Conservation (phyloP, 805 yeast species). For the Nakazawaea siamensis region DNA sequence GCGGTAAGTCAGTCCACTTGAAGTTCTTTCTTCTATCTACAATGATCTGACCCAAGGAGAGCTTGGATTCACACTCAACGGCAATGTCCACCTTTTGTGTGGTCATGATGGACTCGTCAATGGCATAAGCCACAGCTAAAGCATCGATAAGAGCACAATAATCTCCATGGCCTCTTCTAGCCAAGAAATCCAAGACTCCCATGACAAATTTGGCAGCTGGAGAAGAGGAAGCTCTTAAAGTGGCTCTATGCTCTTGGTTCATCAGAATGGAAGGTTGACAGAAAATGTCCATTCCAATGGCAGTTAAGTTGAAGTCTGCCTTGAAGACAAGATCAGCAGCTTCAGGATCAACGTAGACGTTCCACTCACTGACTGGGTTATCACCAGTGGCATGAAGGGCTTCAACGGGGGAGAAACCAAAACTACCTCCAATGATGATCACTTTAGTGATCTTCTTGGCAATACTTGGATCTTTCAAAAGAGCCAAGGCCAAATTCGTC, state of each 20-base stretch:
- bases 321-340: slow-evolving; percentile 19
- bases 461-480: slow-evolving; percentile 17
- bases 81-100: slow-evolving; percentile 15
- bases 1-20: slow-evolving; percentile 17
- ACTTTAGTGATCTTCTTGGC: slow-evolving; percentile 16
- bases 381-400: slow-evolving; percentile 21
- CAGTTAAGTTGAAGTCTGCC: slow-evolving; percentile 16
- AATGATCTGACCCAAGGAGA: slow-evolving; percentile 18
- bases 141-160: slow-evolving; percentile 21
- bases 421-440: slow-evolving; percentile 19
- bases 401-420: slow-evolving; percentile 17
- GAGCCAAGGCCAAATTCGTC: slow-evolving; percentile 18
- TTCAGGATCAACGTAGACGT: slow-evolving; percentile 20
- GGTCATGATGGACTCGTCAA: slow-evolving; percentile 17
- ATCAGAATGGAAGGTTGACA: slow-evolving; percentile 19
- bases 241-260: slow-evolving; percentile 10
- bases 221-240: slow-evolving; percentile 10
- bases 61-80: slow-evolving; percentile 17
- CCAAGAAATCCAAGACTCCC: slow-evolving; percentile 16
- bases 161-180: slow-evolving; percentile 17
- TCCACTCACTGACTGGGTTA: slow-evolving; percentile 21
- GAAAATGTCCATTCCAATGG: slow-evolving; percentile 21
- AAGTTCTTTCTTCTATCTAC: slow-evolving; percentile 20
- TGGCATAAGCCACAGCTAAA: slow-evolving; percentile 19
- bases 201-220: slow-evolving; percentile 16